Percentiles rank a stretch among this genome's conserved stretches.
phyloP scores from a whole-genome alignment of 2,329 filamentous ascomycete species.

The Incumbomyces delicatus region DNA sequence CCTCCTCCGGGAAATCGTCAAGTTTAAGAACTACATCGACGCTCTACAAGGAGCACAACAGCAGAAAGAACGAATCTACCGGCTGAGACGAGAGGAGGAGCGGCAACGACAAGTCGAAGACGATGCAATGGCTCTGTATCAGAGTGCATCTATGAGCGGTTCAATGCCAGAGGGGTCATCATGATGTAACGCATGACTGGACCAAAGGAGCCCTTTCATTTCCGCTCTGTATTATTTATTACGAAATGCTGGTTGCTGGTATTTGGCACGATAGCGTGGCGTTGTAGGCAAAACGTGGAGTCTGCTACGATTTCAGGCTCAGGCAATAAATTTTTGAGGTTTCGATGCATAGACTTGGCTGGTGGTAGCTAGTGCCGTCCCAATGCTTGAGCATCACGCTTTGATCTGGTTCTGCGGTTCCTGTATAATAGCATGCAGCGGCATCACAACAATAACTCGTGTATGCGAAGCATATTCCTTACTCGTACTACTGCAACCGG shows the following conservation, averaged over 20 bases:
- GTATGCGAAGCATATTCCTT: no score
- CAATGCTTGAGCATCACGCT: no score
- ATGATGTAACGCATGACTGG: background rate
- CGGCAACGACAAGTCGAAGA: constrained; percentile 9
- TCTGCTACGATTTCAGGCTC: no score
- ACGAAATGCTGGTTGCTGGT: background rate
- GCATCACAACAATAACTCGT: no score
- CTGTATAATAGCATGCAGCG: no score
- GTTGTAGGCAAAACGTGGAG: background rate
- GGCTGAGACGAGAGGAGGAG: constrained; percentile 19
- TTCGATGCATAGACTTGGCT: no score
- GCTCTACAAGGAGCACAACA: constrained; percentile 61
- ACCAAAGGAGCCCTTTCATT: background rate
- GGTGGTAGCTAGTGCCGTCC: no score
- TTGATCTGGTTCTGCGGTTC: no score
- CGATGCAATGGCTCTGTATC: background rate
- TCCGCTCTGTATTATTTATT: background rate
- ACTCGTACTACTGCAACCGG: no score
- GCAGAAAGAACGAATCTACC: constrained; percentile 62
- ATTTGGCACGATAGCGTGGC: background rate
- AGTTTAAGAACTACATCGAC: constrained; percentile 93
- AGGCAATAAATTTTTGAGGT: no score
- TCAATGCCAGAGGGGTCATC: background rate
- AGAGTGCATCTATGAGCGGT: background rate
- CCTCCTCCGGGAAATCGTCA: constrained; percentile 85